A percentile compares a stretch with the other conserved stretches of the same genome.
phyloP scores from a whole-genome alignment of 2,329 filamentous ascomycete genomes.

The Lachnellula arida region DNA sequence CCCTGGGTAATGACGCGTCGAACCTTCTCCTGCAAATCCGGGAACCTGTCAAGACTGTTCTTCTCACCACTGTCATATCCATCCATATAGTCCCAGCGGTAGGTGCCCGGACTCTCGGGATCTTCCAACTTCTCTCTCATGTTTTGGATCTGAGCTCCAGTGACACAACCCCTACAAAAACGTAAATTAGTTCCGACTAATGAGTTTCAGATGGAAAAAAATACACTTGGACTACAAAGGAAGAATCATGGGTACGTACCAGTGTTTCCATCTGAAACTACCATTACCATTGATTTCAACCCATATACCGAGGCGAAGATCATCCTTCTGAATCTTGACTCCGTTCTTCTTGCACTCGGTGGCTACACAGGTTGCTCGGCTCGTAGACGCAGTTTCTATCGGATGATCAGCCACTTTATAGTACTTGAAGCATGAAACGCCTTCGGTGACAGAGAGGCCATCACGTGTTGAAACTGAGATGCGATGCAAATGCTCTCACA shows the following conservation, averaged over 20 bases:
- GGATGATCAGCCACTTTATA: background rate
- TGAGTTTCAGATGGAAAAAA: no score
- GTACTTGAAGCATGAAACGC: background rate
- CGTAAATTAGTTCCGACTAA: background rate
- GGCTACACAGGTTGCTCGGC: constrained; percentile 68
- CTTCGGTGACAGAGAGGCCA: background rate
- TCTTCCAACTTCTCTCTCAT: constrained; percentile 52
- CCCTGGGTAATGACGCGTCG: constrained; percentile 67
- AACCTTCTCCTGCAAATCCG: constrained; percentile 69
- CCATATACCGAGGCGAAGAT: constrained; percentile 72
- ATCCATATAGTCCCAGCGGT: constrained; percentile 43
- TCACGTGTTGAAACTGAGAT: constrained; percentile 21
- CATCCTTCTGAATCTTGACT: constrained; percentile 72
- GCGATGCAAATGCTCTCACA: background rate
- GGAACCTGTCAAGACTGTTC: constrained; percentile 35
- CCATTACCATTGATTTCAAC: constrained; percentile 57
- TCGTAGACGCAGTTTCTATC: constrained; percentile 66
- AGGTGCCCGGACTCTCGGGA: constrained; percentile 45
- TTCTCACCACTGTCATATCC: constrained; percentile 79
- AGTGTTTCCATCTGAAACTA: constrained; percentile 78
- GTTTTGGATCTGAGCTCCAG: constrained; percentile 66
- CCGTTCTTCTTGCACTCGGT: constrained; percentile 64
- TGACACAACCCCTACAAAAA: constrained; percentile 74
- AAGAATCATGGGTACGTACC: constrained; percentile 49
- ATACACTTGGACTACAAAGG: background rate